A percentile compares a stretch with the other conserved stretches of the same genome.
Conservation (phyloP, 2,329 filamentous ascomycete genomes). For the Aspergillus amoenus region DNA sequence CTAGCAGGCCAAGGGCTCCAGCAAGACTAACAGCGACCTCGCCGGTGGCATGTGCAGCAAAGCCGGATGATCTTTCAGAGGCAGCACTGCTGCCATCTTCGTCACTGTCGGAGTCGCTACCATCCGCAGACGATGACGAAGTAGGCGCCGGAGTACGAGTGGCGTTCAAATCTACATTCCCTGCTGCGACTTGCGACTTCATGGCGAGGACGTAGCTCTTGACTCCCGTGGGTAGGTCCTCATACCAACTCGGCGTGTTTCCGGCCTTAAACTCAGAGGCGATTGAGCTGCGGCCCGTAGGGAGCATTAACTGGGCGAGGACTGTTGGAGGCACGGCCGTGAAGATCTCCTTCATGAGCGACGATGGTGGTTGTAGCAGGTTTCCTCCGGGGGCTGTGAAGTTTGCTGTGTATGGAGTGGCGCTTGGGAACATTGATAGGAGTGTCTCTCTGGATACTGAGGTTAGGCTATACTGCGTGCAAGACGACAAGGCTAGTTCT, state of each 20-base stretch:
- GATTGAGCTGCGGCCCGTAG: constrained; percentile 28
- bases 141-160: background rate
- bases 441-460: constrained; percentile 3
- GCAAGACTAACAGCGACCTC: constrained; percentile 2
- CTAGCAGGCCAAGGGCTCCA: background rate
- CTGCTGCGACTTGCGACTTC: constrained; percentile 25
- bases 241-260: constrained; percentile 34
- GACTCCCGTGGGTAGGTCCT: constrained; percentile 29
- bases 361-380: constrained; percentile 25
- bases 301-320: constrained; percentile 30
- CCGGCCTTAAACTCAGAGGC: constrained; percentile 33
- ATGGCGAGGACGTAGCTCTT: constrained; percentile 34
- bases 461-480: background rate
- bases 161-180: constrained; percentile 4
- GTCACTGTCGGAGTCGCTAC: background rate
- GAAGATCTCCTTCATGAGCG: constrained; percentile 31
- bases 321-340: constrained; percentile 32
- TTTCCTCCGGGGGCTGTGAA: constrained; percentile 9
- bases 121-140: background rate
- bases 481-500: too few species aligned
- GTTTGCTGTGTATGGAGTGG: constrained; percentile 9
- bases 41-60: constrained; percentile 4
- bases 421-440: constrained; percentile 6
- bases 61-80: background rate
- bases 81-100: background rate